Percentiles rank a stretch among this genome's conserved stretches.
These are phyloP conservation scores for Oxytropis ochrocephala DNA, from an alignment of 306 rosid genomes.

Conservation along the genomic window DNA sequence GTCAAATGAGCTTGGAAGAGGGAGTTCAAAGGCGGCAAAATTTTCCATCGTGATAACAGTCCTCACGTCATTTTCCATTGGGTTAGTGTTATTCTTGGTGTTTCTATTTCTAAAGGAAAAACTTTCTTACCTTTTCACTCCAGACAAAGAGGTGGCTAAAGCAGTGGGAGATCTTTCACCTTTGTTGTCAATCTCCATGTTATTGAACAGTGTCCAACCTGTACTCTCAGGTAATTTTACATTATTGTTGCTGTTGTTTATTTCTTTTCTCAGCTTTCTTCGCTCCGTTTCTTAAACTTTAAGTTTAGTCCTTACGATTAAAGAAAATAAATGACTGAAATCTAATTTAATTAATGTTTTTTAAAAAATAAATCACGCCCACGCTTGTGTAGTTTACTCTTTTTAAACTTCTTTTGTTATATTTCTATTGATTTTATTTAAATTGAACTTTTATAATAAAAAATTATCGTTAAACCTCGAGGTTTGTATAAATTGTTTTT, in stretches of 20 bases:
- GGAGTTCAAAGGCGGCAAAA: slow-evolving; percentile 43
- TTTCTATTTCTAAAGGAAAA: slow-evolving; percentile 35
- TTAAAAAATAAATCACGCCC: too few species aligned
- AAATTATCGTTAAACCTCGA: too few species aligned
- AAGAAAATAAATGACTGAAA: too few species aligned
- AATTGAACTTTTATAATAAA: too few species aligned
- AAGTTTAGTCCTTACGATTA: too few species aligned
- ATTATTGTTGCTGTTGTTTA: neutral
- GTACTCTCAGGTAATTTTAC: slow-evolving; percentile 46
- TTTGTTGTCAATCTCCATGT: slow-evolving; percentile 41
- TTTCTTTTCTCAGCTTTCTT: neutral
- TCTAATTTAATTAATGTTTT: too few species aligned
- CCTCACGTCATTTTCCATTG: slow-evolving; percentile 35
- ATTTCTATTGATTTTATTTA: too few species aligned
- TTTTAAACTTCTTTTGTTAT: too few species aligned
- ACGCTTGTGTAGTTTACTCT: too few species aligned
- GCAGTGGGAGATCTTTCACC: slow-evolving; percentile 47
- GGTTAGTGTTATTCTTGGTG: slow-evolving; percentile 32
- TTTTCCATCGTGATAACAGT: slow-evolving; percentile 36
- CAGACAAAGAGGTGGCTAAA: slow-evolving; percentile 27
- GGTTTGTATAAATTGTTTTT: too few species aligned
- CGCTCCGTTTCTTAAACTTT: neutral
- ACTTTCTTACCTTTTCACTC: slow-evolving; percentile 45
- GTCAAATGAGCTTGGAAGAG: slow-evolving; percentile 57
- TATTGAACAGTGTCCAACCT: slow-evolving; percentile 54